Base-by-base conservation (phyloP, 371 early-diverging fungal species). In the Lichtheimia corymbifera region DNA sequence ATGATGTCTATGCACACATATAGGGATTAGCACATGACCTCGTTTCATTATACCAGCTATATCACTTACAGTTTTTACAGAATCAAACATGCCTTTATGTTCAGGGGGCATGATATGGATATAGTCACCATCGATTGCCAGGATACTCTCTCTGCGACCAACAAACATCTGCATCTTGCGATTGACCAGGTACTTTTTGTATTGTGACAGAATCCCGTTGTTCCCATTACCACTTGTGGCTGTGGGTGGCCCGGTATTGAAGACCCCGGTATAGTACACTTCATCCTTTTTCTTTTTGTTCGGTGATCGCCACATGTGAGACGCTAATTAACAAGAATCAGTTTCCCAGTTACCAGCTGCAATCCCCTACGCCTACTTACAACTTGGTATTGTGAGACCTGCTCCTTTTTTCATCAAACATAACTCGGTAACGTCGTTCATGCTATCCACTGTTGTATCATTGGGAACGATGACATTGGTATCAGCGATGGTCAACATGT, bases 121-220 rank as follows among this genome's bases (percentile, higher is more conserved):
- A 62, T 94, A 93, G 51, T 95, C 96, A 4, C 96, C 97, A 71
- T 97, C 96, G 51, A 98, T 92, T 0, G 94, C 93, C 27, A 98
- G 75, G n/a, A 89, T 76, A 51, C 94, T 88, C 53, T 95, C 92
- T 45, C 90, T 87, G 40, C 84, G 83, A 17, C 94, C 92, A 28
- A 95, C 86, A 72, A 92, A 90, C 87, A 91, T 90, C 40, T 82
- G 91, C 76, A 83, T 88, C 75, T 83, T 71, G 79, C 96, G 69
- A 75, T 85, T 84, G 80, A 96, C 80, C 67, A 87, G 77, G 45
- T 84, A 86, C 70, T 85, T 83, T 68, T 82, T 80, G 47, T 80
- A 77, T 25, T 83, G 76, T 11, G 81, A 74, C 50, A 79, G 60
- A 25, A 73, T 58, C 6, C 64, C 73, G 18, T 74, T 77, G 49